Evolutionary conservation across 352 stramenopile species (phyloP), one percentile per base, ranked within the genome.

Genomic region (Pseudoperonospora humuli): DNA sequence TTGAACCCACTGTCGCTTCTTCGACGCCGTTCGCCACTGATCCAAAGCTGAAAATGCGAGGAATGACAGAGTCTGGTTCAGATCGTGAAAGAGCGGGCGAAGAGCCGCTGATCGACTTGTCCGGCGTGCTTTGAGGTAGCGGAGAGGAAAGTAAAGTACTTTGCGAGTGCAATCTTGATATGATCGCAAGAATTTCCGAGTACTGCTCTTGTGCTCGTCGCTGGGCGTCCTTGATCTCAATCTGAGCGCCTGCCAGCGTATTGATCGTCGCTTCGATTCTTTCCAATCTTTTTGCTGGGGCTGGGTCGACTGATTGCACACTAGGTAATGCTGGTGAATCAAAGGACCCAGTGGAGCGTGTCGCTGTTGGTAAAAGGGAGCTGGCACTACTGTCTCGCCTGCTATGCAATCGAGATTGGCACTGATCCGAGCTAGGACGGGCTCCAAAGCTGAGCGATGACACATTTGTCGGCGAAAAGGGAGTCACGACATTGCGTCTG

Each of bases 141-240:
- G 26, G 14, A 31, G 14, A 11, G 8, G 14, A 13, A 31, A 4
- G 26, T 31, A 13, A 2, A 31, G 26, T 31, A 10, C 4, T 31
- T 70, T n/a, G n/a, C n/a, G n/a, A n/a, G n/a, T n/a, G n/a, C n/a
- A n/a, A n/a, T n/a, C n/a, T n/a, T n/a, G n/a, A n/a, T n/a, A n/a
- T n/a, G n/a, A n/a, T n/a, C n/a, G n/a, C n/a, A n/a, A n/a, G n/a
- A n/a, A n/a, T n/a, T n/a, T n/a, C n/a, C n/a, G n/a, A n/a, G n/a
- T n/a, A n/a, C n/a, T n/a, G n/a, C n/a, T n/a, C 55, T n/a, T 63
- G 38, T 8, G 48, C 45, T 26, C 51, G 50, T 19, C 40, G 40
- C 17, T 77, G 56, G 10, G 76, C 59, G 24, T 78, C 57, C 20
- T 72, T 66, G 25, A 81, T 72, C 35, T 83, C 68, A 14, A 6